Evolutionary conservation across 2,329 filamentous ascomycete genomes (phyloP), one percentile per base, ranked within the genome.

Genomic region (Botryotinia narcissicola): DNA sequence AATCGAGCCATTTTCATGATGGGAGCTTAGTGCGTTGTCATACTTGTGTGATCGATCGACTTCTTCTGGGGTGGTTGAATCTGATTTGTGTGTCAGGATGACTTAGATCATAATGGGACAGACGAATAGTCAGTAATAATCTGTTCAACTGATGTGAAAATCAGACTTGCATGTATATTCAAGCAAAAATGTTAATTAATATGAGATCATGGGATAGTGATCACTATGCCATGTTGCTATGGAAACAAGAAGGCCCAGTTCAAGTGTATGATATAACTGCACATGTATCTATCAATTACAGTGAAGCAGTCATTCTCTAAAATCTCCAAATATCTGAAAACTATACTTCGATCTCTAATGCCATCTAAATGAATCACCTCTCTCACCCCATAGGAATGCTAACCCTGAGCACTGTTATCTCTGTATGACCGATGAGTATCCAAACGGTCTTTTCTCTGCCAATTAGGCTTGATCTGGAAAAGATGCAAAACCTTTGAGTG

Each of bases 1-100:
- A 69, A 57, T 44, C 54, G 66, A 40, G 66, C 66, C 10, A 35
- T 69, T 18, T 69, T 57, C 14, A 69, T 69, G 66, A 44, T 69
- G n/a, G 66, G 66, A n/a, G 20, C 63, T 48, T 66, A 48, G 29
- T 14, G 20, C 18, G 18, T 35, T 35, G 57, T 9, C 18, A 60
- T 35, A 40, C 2, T 37, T 25, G 29, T 25, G 29, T 29, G 29
- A 66, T 35, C 12, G 22, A 32, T 7, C 25, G 46, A 40, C 37
- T 5, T 37, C 1, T 4, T 12, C 32, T 7, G 32, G 32, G 22
- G 4, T 40, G 32, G 16, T n/a, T 40, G 16, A 25, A n/a, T 35
- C 25, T 29, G 18, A 3, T 16, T 12, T 57, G 35, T 32, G 40
- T 1, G 40, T 32, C 51, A 25, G 12, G 40, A 42, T 54, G 48